Conservation (phyloP, 164 flowering plant genomes). For the Vitis labrusca region DNA sequence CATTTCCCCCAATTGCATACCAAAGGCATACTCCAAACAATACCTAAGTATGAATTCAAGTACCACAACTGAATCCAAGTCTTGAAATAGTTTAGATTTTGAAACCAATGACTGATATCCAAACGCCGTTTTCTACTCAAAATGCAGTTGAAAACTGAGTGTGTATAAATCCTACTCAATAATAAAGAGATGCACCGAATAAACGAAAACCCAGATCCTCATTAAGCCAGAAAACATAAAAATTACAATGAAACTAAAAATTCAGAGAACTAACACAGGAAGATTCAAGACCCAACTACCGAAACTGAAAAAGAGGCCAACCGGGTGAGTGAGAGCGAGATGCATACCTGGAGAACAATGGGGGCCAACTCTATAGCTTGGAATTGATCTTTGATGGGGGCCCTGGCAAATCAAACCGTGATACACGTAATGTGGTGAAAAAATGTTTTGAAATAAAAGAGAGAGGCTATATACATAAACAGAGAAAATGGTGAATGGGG, state of each 20-base stretch:
- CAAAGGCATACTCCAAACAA: too few species aligned
- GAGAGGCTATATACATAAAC: background rate
- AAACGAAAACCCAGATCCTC: background rate
- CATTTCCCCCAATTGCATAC: too few species aligned
- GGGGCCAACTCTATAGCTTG: slow-evolving; percentile 23
- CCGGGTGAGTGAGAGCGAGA: background rate
- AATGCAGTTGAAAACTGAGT: background rate
- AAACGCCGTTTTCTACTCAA: background rate
- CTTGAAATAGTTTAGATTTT: too few species aligned
- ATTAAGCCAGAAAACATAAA: background rate
- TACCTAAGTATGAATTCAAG: too few species aligned
- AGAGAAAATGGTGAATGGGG: background rate
- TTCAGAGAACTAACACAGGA: background rate
- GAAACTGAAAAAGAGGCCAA: background rate
- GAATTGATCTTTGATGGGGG: slow-evolving; percentile 36
- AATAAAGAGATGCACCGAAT: background rate
- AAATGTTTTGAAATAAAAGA: background rate
- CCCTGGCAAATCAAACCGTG: slow-evolving; percentile 36
- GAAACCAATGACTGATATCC: too few species aligned
- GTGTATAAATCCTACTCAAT: background rate
- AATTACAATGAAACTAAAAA: background rate
- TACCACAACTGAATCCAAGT: too few species aligned
- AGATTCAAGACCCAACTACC: background rate
- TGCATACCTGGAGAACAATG: slow-evolving; percentile 36
- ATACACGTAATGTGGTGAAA: background rate